Base-by-base conservation (phyloP, 306 rosid species). In the Vigna nakashimae region DNA sequence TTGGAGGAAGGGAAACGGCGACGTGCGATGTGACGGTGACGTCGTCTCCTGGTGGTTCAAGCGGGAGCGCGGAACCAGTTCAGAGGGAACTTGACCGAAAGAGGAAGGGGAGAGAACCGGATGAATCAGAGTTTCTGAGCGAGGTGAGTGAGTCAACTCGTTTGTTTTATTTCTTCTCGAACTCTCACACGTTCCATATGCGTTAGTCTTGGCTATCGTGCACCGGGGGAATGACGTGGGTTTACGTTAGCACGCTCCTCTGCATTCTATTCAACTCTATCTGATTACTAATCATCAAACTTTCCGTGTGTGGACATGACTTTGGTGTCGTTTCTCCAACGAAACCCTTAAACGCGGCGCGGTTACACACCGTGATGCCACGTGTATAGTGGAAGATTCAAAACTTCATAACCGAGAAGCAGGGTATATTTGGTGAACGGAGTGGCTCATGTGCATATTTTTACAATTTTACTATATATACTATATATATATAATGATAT, bases 11-110 rank as follows among this genome's bases (percentile, higher is more conserved):
- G 71, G 91, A 89, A 42, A 77, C 63, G 53, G 43, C 49, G 73
- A 60, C 79, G 13, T 80, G 73, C 34, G 95, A 89, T 17, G 53
- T 71, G 87, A 84, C 93, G 1, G 79, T 77, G 58, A 80, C 87
- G 8, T 89, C 94, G 3, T 93, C 96, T 0, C 87, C 95, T 0
- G 87, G 89, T 0, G 82, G 83, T 32, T 90, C 91, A 0, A 84
- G 87, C 53, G 87, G 62, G 7, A 90, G 90, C 13, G 86, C 80
- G 2, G 92, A 91, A 72, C 77, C 74, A 67, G 38, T 10, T 58
- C 76, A 40, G 71, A 83, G 73, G 73, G 76, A 71, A 71, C 49
- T 65, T 67, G 71, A 87, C 64, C 92, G 91, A 75, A 91, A 91
- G 76, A 84, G 93, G 53, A 93, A 93, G 56, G 83, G 85, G 2